Evolutionary conservation across 2,329 filamentous ascomycete genomes (phyloP), one percentile per base, ranked within the genome.

Genomic region (Colletotrichum limetticola): DNA sequence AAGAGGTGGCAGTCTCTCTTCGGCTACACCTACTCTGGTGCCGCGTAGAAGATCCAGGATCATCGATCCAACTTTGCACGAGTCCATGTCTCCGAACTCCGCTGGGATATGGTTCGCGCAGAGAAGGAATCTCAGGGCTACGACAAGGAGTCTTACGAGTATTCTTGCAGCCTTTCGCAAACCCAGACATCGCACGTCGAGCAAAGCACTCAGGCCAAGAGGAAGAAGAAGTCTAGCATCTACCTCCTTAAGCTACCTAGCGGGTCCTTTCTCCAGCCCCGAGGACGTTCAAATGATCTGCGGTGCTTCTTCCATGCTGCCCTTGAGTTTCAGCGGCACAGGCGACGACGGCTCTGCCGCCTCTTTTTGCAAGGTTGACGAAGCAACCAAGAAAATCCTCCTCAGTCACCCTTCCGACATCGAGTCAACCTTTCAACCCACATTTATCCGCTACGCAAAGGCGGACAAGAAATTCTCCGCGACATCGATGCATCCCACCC

Each of bases 101-200:
- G 61, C 1, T 74, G 69, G 72, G 63, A 76, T 6, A 24, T 64
- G 22, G 30, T 74, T 42, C 58, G 58, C 32, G 53, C 64, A 8
- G 37, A 72, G 19, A 57, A 69, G 19, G 55, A 53, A 24, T 53
- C 53, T 32, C 26, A 37, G 0, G 69, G 66, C 9, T 71, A 71
- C 58, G 66, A 61, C 24, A 74, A 75, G 53, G 68, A 75, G 24
- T 52, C 65, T 1, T 75, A 75, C 22, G 74, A 75, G 19, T 74
- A 69, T 42, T 68, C 60, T 26, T 28, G 72, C 59, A 8, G 19
- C 22, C 56, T 42, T 55, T 35, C 8, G 30, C 57, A n/a, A 55
- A 53, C 12, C 22, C 49, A 42, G 19, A 26, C 4, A 14, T 8
- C 60, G 46, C 59, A 19, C 6, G 22, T 9, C n/a, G 28, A 6